Evolutionary conservation across 225 moss, liverwort and hornwort species (phyloP).

Genomic region (Lunularia cruciata): DNA sequence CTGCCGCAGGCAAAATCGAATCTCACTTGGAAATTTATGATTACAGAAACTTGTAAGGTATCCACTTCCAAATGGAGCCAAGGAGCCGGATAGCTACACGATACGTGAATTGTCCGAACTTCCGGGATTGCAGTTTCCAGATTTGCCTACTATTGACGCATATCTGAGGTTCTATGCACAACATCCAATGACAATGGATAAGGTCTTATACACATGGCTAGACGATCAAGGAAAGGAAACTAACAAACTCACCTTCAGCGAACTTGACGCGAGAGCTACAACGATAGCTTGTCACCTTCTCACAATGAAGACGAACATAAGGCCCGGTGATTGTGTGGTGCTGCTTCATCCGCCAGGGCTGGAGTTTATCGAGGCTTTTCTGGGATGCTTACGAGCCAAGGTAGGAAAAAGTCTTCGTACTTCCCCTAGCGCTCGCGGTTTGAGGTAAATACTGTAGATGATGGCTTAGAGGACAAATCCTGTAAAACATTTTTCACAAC

Average conservation of each 20-base stretch:
- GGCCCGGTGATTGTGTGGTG: slow-evolving; percentile 42
- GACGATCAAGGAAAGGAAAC: slow-evolving; percentile 40
- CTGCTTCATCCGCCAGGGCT: slow-evolving; percentile 48
- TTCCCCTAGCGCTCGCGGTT: background rate
- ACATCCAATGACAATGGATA: slow-evolving; percentile 34
- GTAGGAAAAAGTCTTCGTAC: slow-evolving; percentile 9
- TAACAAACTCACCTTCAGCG: slow-evolving; percentile 26
- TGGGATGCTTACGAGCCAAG: slow-evolving; percentile 41
- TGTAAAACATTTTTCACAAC: too few species aligned
- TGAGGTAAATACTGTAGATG: background rate
- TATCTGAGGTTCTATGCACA: slow-evolving; percentile 35
- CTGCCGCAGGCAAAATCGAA: too few species aligned
- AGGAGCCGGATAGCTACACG: slow-evolving; percentile 18
- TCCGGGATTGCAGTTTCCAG: slow-evolving; percentile 33
- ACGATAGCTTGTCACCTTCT: slow-evolving; percentile 35
- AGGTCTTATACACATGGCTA: slow-evolving; percentile 44
- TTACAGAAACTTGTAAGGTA: slow-evolving; percentile 36
- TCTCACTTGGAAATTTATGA: background rate
- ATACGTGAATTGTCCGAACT: slow-evolving; percentile 25
- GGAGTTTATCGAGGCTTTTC: slow-evolving; percentile 48
- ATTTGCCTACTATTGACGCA: slow-evolving; percentile 34
- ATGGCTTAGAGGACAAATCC: too few species aligned
- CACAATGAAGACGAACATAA: slow-evolving; percentile 23
- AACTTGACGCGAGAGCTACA: slow-evolving; percentile 34
- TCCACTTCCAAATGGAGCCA: slow-evolving; percentile 36